Base-by-base conservation (phyloP, 2,329 filamentous ascomycete species). In the Paecilomyces dactylethromorphus region DNA sequence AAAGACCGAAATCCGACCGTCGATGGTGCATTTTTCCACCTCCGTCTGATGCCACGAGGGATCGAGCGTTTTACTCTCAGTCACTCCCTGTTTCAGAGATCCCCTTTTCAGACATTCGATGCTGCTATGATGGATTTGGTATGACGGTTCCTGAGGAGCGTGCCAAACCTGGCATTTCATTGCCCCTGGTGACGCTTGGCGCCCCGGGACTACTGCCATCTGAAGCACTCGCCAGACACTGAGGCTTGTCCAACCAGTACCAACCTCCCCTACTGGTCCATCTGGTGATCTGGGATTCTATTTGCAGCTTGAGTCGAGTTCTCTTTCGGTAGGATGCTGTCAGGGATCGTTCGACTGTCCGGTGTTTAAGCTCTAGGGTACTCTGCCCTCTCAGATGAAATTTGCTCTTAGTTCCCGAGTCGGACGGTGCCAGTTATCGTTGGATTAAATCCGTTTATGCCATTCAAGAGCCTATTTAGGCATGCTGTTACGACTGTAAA, bases 201-300 rank as follows among this genome's bases (percentile, higher is more conserved):
- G 11, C 2, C 13, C 11, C n/a, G 1, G 26, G 39, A 45, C 39
- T 45, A 45, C 39, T 45, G 39, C 39, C n/a, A 53, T 12, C 29
- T 54, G 53, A 54, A 33, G 53, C 53, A 54, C 22, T 29, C 32
- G 22, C 53, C 26, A 54, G 21, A 54, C 53, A 54, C 53, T 29
- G 53, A 54, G 29, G 8, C 53, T 12, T 13, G 2, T 13, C 11
- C 13, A 18, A 52, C 11, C 50, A 24, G 12, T 24, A 52, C 53
- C 22, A 33, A 26, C 51, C 22, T 31, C 51, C 22, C n/a, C 53
- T 11, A 45, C 35, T n/a, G 35, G 35, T 39, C 33, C 33, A 39
- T 12, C 33, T 5, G 33, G 33, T 39, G 13, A n/a, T 45, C 39
- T 45, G 3, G n/a, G n/a, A n/a, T 45, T 45, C n/a, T 18, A 10